Base-by-base conservation (phyloP, 1,284 basidiomycete genomes). In the Tilletia horrida region DNA sequence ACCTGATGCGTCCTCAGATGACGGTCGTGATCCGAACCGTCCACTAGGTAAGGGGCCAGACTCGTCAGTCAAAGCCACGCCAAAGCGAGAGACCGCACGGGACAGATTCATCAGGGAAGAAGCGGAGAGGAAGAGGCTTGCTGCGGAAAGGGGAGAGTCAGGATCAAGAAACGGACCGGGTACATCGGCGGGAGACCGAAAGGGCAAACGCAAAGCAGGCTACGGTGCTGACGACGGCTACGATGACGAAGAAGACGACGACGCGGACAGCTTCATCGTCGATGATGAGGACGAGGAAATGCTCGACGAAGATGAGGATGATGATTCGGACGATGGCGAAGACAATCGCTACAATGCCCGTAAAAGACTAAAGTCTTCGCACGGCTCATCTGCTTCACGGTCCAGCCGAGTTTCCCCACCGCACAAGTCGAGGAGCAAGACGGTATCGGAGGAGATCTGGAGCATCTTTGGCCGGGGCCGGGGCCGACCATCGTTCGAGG, bases 81-180 rank as follows among this genome's bases (percentile, higher is more conserved):
- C 59, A 21, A 52, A 68, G 23, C 35, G 29, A 25, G 76, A 77
- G 66, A 76, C 76, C 16, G 71, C 67, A 13, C 68, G 76, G 23
- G 76, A 77, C n/a, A 67, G 71, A 11, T 77, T 77, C 69, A 71
- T 77, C 23, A 71, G 76, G 16, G 73, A 75, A 42, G 73, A 77
- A 63, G 73, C 71, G 45, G 75, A 76, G 63, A 69, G 65, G 50
- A 57, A 61, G 25, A 65, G 66, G 3, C 69, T 42, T 16, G 42
- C 8, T 21, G 42, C 35, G 35, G 35, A 40, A 6, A 4, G 35
- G 11, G 35, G 35, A 40, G 35, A 11, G 4, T 40, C 35, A 4
- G 35, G 35, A 40, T 40, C 35, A 40, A 40, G 35, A 11, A 40
- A 40, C 23, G 16, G 21, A 7, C 1, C 50, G 50, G 23, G n/a